A percentile compares a stretch with the other conserved stretches of the same genome.
These are phyloP conservation scores for Tetracentron sinense DNA, from an alignment of 164 flowering plant species.

Conservation along the genomic window DNA sequence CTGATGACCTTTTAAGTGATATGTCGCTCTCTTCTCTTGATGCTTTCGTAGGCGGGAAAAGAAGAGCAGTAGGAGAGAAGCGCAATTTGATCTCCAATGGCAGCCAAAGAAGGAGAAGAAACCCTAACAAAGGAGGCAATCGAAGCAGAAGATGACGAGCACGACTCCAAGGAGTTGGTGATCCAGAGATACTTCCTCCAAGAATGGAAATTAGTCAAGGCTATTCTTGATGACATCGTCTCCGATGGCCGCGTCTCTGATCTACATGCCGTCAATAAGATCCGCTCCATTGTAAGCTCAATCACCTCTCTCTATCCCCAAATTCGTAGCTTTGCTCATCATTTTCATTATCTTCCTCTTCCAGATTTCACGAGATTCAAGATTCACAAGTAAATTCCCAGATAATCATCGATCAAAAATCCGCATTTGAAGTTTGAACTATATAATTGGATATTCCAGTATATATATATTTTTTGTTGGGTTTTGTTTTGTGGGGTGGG, in stretches of 20 bases:
- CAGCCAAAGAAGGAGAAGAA: slow-evolving; percentile 11
- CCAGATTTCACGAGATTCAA: no score
- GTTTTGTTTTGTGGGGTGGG: no score
- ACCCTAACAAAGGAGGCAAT: slow-evolving; percentile 1
- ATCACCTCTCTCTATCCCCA: no score
- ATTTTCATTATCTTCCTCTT: no score
- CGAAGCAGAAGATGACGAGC: slow-evolving; percentile 70
- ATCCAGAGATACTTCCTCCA: slow-evolving; percentile 75
- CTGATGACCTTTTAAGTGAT: no score
- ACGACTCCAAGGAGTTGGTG: slow-evolving; percentile 61
- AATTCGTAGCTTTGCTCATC: no score
- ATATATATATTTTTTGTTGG: no score
- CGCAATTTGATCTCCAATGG: not conserved
- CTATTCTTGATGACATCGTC: slow-evolving; percentile 71
- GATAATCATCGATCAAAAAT: not conserved
- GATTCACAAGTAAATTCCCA: no score
- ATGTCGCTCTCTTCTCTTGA: no score
- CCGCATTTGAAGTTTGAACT: not conserved
- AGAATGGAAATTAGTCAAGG: slow-evolving; percentile 83
- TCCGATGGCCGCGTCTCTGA: slow-evolving; percentile 57
- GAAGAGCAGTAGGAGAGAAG: no score
- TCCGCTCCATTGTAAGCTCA: slow-evolving; percentile 72
- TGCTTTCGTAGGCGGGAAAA: no score
- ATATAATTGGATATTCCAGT: no score
- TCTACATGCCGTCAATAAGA: slow-evolving; percentile 60